Percentiles rank a stretch among this genome's conserved stretches.
Conservation (phyloP, 495 filamentous ascomycete species). For the Penicillium pancosmium region DNA sequence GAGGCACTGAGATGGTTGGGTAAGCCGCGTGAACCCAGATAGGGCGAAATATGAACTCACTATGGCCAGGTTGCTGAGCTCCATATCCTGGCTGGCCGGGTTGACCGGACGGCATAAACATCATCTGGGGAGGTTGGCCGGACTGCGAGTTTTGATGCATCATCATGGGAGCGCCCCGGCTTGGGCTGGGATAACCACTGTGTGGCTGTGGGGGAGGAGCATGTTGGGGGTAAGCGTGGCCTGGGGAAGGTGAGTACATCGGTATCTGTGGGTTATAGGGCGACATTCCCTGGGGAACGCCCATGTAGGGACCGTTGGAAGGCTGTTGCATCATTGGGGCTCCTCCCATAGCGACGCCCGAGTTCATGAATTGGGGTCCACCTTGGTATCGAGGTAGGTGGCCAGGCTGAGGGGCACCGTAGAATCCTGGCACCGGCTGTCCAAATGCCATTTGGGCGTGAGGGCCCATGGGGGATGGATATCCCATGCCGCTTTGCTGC, state of each 20-base stretch:
- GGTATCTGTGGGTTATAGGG: conserved; percentile 69
- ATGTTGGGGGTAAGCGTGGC: conserved; percentile 65
- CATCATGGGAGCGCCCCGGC: conserved; percentile 79
- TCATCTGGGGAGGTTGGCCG: conserved; percentile 61
- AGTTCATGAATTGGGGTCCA: conserved; percentile 64
- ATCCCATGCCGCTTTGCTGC: conserved; percentile 67
- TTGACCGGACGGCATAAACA: conserved; percentile 70
- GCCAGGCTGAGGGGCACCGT: conserved; percentile 48
- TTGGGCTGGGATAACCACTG: conserved; percentile 83
- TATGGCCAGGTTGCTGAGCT: conserved; percentile 63
- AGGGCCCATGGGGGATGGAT: conserved; percentile 68
- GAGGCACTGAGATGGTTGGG: conserved; percentile 47
- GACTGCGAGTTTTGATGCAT: conserved; percentile 80
- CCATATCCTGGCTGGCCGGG: conserved; percentile 69
- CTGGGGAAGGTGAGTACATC: conserved; percentile 71
- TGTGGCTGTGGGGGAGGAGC: conserved; percentile 65
- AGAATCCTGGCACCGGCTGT: conserved; percentile 72
- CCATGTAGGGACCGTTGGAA: conserved; percentile 59
- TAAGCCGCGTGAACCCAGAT: conserved; percentile 4
- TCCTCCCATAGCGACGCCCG: conserved; percentile 67
- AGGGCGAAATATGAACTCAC: conserved; percentile 52
- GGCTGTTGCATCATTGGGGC: conserved; percentile 83
- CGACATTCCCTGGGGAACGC: conserved; percentile 56
- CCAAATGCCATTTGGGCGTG: conserved; percentile 69
- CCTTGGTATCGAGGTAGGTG: conserved; percentile 51